These are phyloP conservation scores for Cadophora luteo-olivacea DNA, from an alignment of 2,329 filamentous ascomycete species.

Conservation along the genomic window DNA sequence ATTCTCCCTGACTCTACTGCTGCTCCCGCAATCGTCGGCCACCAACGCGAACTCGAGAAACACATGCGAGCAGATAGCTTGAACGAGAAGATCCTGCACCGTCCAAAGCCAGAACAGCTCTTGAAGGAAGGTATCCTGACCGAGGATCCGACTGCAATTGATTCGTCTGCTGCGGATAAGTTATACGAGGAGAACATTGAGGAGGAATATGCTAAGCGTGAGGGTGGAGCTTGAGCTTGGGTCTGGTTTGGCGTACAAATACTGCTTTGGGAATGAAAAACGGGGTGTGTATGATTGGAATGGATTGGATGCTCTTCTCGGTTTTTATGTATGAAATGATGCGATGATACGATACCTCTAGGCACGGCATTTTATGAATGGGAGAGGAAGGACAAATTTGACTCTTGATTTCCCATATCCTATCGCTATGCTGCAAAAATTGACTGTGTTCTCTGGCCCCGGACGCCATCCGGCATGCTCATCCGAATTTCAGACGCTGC, in stretches of 20 bases:
- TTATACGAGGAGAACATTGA: conserved; percentile 67
- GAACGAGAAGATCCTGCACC: conserved; percentile 83
- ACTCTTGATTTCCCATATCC: conserved; percentile 1
- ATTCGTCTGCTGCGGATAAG: conserved; percentile 46
- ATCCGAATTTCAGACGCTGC: conserved; percentile 34
- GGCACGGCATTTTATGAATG: conserved; percentile 18
- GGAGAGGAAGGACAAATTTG: conserved; percentile 20
- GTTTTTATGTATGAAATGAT: conserved; percentile 20
- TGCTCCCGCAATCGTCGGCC: conserved; percentile 78
- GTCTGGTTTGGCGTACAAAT: conserved; percentile 7
- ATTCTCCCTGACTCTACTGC: conserved; percentile 82
- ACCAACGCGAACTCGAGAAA: conserved; percentile 84
- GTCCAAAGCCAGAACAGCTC: conserved; percentile 78
- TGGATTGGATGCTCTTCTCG: not conserved
- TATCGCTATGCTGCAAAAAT: not conserved
- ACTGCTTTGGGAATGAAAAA: conserved; percentile 14
- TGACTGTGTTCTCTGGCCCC: not conserved
- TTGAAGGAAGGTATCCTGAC: conserved; percentile 81
- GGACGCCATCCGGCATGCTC: conserved; percentile 3
- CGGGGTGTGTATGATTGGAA: not conserved
- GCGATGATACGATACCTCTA: conserved; percentile 27
- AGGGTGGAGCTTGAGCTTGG: conserved; percentile 66
- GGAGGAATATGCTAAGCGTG: conserved; percentile 68
- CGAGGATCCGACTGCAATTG: conserved; percentile 64
- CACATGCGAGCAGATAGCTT: conserved; percentile 87